phyloP scores from a whole-genome alignment of 495 filamentous ascomycete species.

The Xylaria cubensis region DNA sequence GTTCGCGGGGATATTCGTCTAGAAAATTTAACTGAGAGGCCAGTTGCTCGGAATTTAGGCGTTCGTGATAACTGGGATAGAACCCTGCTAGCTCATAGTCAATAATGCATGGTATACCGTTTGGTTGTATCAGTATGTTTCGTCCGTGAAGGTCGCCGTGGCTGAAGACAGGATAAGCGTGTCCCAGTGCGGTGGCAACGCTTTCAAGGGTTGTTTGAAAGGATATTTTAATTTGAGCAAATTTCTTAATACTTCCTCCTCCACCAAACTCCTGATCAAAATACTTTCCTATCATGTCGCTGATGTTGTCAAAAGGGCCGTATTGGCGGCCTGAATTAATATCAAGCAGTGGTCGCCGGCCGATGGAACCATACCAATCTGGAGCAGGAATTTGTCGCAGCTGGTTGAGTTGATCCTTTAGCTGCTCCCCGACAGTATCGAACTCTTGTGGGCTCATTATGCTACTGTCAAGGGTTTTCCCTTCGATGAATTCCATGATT shows the following conservation, averaged over 20 bases:
- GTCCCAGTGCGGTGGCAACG: neutral
- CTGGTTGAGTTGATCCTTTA: slow-evolving; percentile 24
- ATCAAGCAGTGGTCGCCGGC: neutral
- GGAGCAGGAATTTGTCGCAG: slow-evolving; percentile 23
- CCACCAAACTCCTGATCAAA: neutral
- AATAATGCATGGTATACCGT: neutral
- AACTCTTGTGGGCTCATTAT: slow-evolving; percentile 5
- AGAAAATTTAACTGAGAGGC: neutral
- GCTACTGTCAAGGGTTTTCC: neutral
- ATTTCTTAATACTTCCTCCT: neutral
- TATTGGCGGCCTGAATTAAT: neutral
- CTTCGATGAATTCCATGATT: slow-evolving; percentile 26
- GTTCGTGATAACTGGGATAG: slow-evolving; percentile 7
- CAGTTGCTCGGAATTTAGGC: neutral
- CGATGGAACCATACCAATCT: slow-evolving; percentile 21
- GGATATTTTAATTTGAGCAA: neutral
- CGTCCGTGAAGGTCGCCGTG: slow-evolving; percentile 11
- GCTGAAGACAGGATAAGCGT: slow-evolving; percentile 2
- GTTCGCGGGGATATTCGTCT: neutral
- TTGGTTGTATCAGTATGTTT: slow-evolving; percentile 1
- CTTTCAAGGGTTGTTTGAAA: neutral
- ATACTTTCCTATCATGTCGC: neutral
- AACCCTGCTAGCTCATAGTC: slow-evolving; percentile 25
- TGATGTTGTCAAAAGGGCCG: slow-evolving; percentile 12
- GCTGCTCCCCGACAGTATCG: slow-evolving; percentile 12